Evolutionary conservation across 805 yeast genomes (phyloP).

Genomic region (Candida argentea): DNA sequence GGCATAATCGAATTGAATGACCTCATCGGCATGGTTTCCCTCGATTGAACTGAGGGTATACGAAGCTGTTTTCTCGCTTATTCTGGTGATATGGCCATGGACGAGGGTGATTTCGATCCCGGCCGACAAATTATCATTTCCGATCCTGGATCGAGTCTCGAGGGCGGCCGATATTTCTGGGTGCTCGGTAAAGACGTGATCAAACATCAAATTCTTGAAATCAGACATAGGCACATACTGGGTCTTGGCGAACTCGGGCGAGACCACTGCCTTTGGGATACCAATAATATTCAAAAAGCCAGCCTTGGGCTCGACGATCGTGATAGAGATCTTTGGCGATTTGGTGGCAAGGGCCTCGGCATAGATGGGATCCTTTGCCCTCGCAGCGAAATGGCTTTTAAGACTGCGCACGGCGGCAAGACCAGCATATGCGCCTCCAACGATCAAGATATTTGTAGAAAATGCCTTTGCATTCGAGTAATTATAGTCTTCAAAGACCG

Average conservation of each 20-base stretch:
- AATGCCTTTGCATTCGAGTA: constrained; percentile 5
- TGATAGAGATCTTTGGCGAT: constrained; percentile 15
- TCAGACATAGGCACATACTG: constrained; percentile 25
- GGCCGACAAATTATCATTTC: constrained; percentile 5
- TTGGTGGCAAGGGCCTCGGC: constrained; percentile 3
- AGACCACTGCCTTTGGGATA: constrained; percentile 30
- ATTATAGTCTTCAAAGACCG: background rate
- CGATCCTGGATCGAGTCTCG: constrained; percentile 1
- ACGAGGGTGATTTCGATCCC: constrained; percentile 18
- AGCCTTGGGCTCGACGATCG: constrained; percentile 29
- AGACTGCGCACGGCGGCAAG: constrained; percentile 24
- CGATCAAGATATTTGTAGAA: constrained; percentile 25
- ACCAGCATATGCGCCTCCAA: constrained; percentile 36
- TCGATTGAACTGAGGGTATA: constrained; percentile 11
- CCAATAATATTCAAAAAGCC: constrained; percentile 32
- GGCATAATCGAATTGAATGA: constrained; percentile 34
- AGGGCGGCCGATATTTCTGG: constrained; percentile 7
- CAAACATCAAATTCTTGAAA: constrained; percentile 19
- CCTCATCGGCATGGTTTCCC: background rate
- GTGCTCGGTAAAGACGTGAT: constrained; percentile 17
- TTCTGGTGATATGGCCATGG: constrained; percentile 22
- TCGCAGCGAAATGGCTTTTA: constrained; percentile 13
- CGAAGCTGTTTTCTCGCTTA: constrained; percentile 16
- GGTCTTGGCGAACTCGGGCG: constrained; percentile 25
- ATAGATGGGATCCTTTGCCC: constrained; percentile 5